These are phyloP conservation scores for Fusarium buxicola DNA, from an alignment of 2,329 filamentous ascomycete species.

Conservation along the genomic window DNA sequence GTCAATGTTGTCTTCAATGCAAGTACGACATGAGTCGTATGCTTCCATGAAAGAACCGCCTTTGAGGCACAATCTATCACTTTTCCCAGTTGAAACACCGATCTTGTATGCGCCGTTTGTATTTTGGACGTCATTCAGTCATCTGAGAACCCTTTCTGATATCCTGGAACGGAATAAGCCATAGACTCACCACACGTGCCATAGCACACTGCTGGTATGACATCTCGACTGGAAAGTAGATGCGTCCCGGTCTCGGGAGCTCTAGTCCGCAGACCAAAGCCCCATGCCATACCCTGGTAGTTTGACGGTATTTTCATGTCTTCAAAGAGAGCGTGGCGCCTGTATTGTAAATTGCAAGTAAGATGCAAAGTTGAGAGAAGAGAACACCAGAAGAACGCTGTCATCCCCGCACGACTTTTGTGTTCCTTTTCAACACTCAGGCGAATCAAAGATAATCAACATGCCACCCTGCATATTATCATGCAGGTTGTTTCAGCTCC, in stretches of 20 bases:
- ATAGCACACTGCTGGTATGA: neutral
- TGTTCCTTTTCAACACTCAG: neutral
- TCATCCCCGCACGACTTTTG: neutral
- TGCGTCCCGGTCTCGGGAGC: neutral
- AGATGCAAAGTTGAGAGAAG: no score
- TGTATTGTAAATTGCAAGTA: no score
- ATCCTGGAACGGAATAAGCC: neutral
- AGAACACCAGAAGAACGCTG: neutral
- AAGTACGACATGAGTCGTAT: neutral
- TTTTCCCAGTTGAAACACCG: neutral
- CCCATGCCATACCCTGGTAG: no score
- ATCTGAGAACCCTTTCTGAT: neutral
- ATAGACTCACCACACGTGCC: neutral
- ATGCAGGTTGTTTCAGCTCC: neutral
- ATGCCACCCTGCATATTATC: neutral
- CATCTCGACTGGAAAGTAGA: neutral
- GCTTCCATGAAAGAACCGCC: neutral
- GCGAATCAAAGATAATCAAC: neutral
- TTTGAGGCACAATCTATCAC: neutral
- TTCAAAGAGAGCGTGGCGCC: no score
- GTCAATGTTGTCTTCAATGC: neutral
- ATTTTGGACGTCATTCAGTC: neutral
- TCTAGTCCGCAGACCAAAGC: no score
- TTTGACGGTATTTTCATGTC: no score
- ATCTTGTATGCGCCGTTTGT: constrained; percentile 2